Evolutionary conservation across 1,284 basidiomycete species (phyloP), one percentile per base, ranked within the genome.

Genomic region (Hemileia vastatrix): DNA sequence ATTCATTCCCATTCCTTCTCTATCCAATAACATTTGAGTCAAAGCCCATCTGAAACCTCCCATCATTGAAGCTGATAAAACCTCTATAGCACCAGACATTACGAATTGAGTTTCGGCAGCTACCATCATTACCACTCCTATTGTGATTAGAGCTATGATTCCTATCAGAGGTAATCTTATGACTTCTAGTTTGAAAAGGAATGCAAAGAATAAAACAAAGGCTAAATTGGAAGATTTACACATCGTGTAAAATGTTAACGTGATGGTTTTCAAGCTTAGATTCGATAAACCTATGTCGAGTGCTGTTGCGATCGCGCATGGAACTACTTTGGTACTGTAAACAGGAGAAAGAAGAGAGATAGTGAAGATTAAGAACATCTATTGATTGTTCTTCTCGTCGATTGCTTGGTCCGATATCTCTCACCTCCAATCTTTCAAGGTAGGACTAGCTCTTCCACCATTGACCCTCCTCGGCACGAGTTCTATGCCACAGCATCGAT

Each of bases 241-340:
- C 94, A 98, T 98, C 45, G 94, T 98, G 78, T 97, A 98, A 70
- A 98, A 92, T 2, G 90, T 91, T 54, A 98, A 79, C 0, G 93
- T 92, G 71, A 98, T 95, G 4, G 84, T 85, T 74, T 91, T 91
- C 47, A 98, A 80, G 57, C 88, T 91, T 27, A 94, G 80, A 74
- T 98, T 98, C 15, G 90, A 94, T 24, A 97, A 78, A 8, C 94
- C 94, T 63, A 98, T 92, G 74, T 98, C 94, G 48, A 94, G 80
- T 33, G 87, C 85, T 0, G 93, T 96, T 1, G 91, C 83, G 45
- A 89, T 76, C 4, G 88, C 92, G 31, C 91, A 90, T 0, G 94
- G 94, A 6, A 87, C 77, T 21, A 85, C 88, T 71, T 90, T 94
- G 63, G 82, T 83, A 63, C 89, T 94, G 64, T 19, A 11, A 6